Base-by-base conservation (phyloP, 768 basidiomycete species). In the Thelephora aurantiotincta region DNA sequence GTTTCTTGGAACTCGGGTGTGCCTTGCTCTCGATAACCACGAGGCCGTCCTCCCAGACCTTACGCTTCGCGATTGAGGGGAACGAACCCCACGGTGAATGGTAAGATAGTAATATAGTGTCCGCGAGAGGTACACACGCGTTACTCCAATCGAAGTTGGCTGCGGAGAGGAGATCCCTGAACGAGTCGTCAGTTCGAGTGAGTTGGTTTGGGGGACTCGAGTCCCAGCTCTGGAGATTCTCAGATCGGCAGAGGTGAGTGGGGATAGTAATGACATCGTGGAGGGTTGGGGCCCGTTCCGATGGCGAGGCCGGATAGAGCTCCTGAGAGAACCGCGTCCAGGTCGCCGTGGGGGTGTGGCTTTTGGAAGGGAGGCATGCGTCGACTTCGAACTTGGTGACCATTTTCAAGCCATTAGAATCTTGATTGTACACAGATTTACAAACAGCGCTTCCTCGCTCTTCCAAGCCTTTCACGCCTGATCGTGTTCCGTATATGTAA, bases 71-170 rank as follows among this genome's bases (percentile, higher is more conserved):
- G 5, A 81, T 62, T 7, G 63, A 58, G 3, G 57, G 53, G 59
- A 86, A 85, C 1, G 35, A 60, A 1, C 83, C 83, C 66, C 59
- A 12, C 64, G 55, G 57, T 86, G 82, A 37, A 72, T 61, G 0
- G 72, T 82, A 46, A 82, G 63, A 56, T 74, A 78, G 50, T 78
- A 68, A 53, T 75, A 70, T 1, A 69, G 63, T 0, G 80, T 85
- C 56, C 79, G 78, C 6, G 84, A 82, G 47, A 87, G 70, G 57
- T 72, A 79, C 11, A 58, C 77, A 83, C 1, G 66, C 63, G 11
- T 82, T 78, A 22, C 56, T 63, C 80, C 80, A 84, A 54, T 80
- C 65, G 49, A 62, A 54, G 19, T 46, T 18, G 33, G 48, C 34
- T 19, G 52, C 51, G 34, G 46, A 50, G n/a, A n/a, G n/a, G n/a